Evolutionary conservation across 2,329 filamentous ascomycete species (phyloP), one percentile per base, ranked within the genome.

Genomic region (Fusarium verticillioides): DNA sequence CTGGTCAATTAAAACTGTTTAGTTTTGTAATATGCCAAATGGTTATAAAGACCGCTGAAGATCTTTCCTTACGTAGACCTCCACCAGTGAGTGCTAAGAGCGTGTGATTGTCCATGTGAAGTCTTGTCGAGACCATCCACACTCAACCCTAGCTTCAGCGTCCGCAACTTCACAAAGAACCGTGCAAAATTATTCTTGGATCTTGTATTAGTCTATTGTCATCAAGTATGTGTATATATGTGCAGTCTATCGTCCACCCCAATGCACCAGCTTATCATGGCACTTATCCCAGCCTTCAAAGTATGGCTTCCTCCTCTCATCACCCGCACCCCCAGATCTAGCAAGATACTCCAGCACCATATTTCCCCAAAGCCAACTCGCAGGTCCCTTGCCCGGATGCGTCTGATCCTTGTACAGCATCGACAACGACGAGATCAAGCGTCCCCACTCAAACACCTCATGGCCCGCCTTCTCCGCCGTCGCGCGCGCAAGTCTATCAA

Each of bases 361-460:
- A 10, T 75, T 71, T 1, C 69, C 72, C 72, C 72, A 74, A 19
- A 74, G 72, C 72, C 72, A 74, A 54, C 72, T 74, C n/a, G 72
- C 72, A 10, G 72, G 64, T 2, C 72, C 72, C 37, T 56, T 72
- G 12, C 72, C 72, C 2, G 71, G 66, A 11, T 74, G 72, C 30
- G 72, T 74, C 64, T 72, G 56, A n/a, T 74, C 72, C 50, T 74
- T 74, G 49, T 74, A 74, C 50, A 74, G 54, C 72, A 74, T 74
- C 18, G 71, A 69, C 10, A 74, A 57, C 21, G 68, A 72, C 0
- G 44, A 42, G 15, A 74, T 67, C 39, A 74, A 52, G n/a, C 72
- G 72, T 8, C 71, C 72, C 72, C 72, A 74, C 13, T 74, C 72
- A 15, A 74, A 74, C 4, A 72, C 61, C 23, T 74, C 72, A 15